These are phyloP conservation scores for Zygoascus flipseniorum DNA, from an alignment of 805 yeast genomes.

Conservation along the genomic window DNA sequence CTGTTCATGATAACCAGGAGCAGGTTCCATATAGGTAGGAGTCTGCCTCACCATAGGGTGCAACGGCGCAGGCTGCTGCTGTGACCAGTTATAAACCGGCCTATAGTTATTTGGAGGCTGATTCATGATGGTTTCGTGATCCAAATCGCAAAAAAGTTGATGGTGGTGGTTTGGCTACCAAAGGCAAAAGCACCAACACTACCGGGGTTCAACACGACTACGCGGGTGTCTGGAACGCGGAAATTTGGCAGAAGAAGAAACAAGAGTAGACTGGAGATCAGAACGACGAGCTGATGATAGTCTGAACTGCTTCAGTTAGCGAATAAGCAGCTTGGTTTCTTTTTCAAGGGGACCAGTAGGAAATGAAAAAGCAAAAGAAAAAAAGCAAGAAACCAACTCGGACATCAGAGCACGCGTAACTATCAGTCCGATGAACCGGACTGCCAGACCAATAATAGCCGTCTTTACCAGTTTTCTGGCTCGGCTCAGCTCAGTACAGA, in stretches of 20 bases:
- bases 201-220: background rate
- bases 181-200: too few relatives aligned
- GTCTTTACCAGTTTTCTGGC: too few relatives aligned
- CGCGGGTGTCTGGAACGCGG: background rate
- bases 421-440: too few relatives aligned
- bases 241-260: background rate
- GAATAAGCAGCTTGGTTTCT: background rate
- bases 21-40: constrained; percentile 6
- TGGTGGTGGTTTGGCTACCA: too few relatives aligned
- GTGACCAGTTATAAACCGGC: background rate
- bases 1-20: constrained; percentile 3
- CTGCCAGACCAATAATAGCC: too few relatives aligned
- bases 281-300: background rate
- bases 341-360: background rate
- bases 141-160: background rate
- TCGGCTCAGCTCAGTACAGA: too few relatives aligned
- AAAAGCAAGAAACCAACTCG: background rate
- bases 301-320: background rate
- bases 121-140: background rate
- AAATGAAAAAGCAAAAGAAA: background rate
- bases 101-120: constrained; percentile 2
- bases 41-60: constrained; percentile 6
- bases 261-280: background rate
- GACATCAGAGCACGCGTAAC: background rate
- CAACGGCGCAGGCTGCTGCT: constrained; percentile 9